Evolutionary conservation across 1,284 basidiomycete species (phyloP), one percentile per base, ranked within the genome.

Genomic region (Apiotrichum akiyoshidainum): DNA sequence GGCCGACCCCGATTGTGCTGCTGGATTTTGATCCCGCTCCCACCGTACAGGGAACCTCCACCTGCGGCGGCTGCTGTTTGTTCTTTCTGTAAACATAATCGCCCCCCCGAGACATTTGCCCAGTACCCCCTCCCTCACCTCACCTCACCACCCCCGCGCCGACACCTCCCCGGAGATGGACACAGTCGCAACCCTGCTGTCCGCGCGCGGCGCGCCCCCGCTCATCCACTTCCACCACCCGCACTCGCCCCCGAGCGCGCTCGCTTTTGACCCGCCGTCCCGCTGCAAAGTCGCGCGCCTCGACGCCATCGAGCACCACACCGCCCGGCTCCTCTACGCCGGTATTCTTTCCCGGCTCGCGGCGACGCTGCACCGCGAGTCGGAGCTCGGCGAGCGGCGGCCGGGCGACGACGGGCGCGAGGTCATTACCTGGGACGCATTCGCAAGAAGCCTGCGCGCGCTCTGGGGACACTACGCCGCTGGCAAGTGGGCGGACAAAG

Each of bases 201-300:
- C 26, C 12, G 79, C 81, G 73, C 79, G 2, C 78, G 56, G 66
- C 2, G 59, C 75, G 55, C 81, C 86, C 2, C 86, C 87, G 2
- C 90, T 90, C 72, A 81, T 90, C 60, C 87, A 86, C 72, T 71
- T 90, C 35, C 84, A 86, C 63, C 87, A 90, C 73, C 80, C 84
- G 7, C 45, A 80, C 79, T 65, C 83, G 82, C 22, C 78, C 78
- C 11, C 80, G 79, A 49, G 52, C 34, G 61, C 61, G 11, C 48
- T 40, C 19, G 8, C 7, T 10, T 17, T 44, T 3, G 49, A 31
- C 2, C 73, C 82, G 22, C 83, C 84, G 0, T 65, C 78, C 14
- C 49, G 54, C 12, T 60, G 59, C 46, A 19, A 55, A 16, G 49
- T 67, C 26, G 84, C 83, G 1, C 77, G 74, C 46, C 72, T 88